Evolutionary conservation across 129 eudicot genomes (phyloP).

Genomic region (Artemisia annua): DNA sequence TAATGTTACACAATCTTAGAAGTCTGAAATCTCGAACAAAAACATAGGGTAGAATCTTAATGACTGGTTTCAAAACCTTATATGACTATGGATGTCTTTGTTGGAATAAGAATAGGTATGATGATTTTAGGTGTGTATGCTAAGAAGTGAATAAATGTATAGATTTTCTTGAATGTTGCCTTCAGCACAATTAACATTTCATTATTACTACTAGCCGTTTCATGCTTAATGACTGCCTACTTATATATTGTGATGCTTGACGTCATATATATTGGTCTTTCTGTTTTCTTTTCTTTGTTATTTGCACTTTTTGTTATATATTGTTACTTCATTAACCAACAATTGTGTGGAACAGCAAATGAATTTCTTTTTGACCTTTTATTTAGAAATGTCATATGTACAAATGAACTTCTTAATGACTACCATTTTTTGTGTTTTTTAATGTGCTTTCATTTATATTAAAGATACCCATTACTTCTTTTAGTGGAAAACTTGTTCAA

Average conservation of each 20-base stretch:
- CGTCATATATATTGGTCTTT: constrained; percentile 3
- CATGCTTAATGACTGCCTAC: background rate
- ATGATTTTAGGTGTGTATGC: too few relatives aligned
- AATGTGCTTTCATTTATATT: constrained; percentile 1
- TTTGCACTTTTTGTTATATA: background rate
- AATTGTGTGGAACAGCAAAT: background rate
- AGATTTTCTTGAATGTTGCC: too few relatives aligned
- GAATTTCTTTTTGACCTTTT: background rate
- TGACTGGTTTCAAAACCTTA: too few relatives aligned
- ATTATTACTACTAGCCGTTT: constrained; percentile 15
- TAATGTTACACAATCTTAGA: too few relatives aligned
- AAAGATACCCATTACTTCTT: constrained; percentile 4
- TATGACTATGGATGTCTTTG: too few relatives aligned
- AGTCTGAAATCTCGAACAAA: too few relatives aligned
- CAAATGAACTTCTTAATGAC: background rate
- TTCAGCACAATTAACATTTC: too few relatives aligned
- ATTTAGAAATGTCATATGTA: constrained; percentile 1
- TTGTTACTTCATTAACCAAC: background rate
- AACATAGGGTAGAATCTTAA: too few relatives aligned
- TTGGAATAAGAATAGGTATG: too few relatives aligned
- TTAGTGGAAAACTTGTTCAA: background rate
- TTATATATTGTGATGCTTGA: constrained; percentile 8
- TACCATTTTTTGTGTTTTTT: background rate
- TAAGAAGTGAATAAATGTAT: too few relatives aligned
- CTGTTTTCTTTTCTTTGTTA: constrained; percentile 6